Base-by-base conservation (phyloP, 2,329 filamentous ascomycete species). In the Epicoccum sorghinum region DNA sequence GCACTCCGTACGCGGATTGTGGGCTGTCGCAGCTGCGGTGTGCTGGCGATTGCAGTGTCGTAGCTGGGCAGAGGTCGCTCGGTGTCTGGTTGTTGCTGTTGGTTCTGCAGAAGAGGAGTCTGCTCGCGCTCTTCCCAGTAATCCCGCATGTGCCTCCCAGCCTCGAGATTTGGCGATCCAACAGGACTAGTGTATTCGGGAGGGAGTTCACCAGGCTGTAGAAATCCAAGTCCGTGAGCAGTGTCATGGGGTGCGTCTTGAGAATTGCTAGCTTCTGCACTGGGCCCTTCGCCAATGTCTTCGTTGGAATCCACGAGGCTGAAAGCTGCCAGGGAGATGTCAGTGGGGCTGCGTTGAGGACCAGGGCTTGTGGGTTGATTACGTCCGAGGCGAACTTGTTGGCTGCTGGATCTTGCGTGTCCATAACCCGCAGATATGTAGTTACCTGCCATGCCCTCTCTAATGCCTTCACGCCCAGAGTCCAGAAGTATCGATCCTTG, bases 401-500 rank as follows among this genome's bases (percentile, higher is more conserved):
- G 89, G 67, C 89, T 95, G 57, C 86, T 83, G 37, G 89, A 88
- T 55, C 92, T 83, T 35, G 84, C 85, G 72, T 96, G 91, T 40
- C 84, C 82, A 52, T 67, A 73, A 22, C 70, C 70, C 50, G 71
- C 65, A 52, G 83, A 79, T 49, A 80, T 76, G 66, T 80, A 81
- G 43, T 65, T 71, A 47, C 78, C 72, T 41, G 68, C 78, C 68
- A 80, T 82, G 51, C 83, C 82, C 71, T 86, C 81, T 53, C 79
- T 70, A 36, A 80, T 75, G 55, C 79, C 79, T 48, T 82, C 80
- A 37, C 76, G 71, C 10, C 95, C 95, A 5, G 91, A 88, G 72
- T 97, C 95, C 10, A 99, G 84, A 25, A 99, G 81, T 64, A 99
- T 97, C 71, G 93, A 97, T 66, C 95, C 95, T 76, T 96, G 92